Percentiles rank a stretch among this genome's conserved stretches.
These are phyloP conservation scores for Alternaria triticimaculans DNA, from an alignment of 2,329 filamentous ascomycete species.

Conservation along the genomic window DNA sequence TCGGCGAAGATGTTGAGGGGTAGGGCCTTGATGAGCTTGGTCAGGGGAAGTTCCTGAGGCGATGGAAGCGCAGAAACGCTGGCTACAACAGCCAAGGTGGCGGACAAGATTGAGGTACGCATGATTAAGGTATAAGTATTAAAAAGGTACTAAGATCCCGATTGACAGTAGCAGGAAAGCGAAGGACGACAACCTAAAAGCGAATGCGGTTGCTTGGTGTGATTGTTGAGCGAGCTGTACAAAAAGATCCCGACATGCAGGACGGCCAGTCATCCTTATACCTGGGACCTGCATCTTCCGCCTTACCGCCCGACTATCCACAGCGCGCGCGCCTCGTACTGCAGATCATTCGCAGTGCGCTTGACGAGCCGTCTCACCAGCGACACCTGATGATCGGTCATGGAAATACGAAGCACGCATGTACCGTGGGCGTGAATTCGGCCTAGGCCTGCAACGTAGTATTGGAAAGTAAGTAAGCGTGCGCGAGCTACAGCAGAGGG, in stretches of 20 bases:
- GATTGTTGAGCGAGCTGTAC: slow-evolving; percentile 8
- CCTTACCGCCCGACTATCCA: background rate
- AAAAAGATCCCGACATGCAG: background rate
- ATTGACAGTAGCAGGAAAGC: slow-evolving; percentile 10
- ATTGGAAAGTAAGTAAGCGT: slow-evolving; percentile 20
- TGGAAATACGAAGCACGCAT: slow-evolving; percentile 24
- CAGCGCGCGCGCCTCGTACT: slow-evolving; percentile 3
- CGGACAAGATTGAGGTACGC: slow-evolving; percentile 22
- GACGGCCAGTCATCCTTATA: slow-evolving; percentile 18
- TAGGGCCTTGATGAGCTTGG: slow-evolving; percentile 11
- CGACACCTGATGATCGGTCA: slow-evolving; percentile 13
- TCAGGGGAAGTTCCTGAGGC: slow-evolving; percentile 9
- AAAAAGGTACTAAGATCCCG: background rate
- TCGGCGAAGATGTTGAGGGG: slow-evolving; percentile 13
- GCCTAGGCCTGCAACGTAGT: slow-evolving; percentile 24
- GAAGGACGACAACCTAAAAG: slow-evolving; percentile 11
- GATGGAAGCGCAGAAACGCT: slow-evolving; percentile 19
- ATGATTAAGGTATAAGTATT: slow-evolving; percentile 24
- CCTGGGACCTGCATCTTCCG: slow-evolving; percentile 9
- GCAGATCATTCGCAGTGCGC: slow-evolving; percentile 8
- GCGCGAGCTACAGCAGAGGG: slow-evolving; percentile 3
- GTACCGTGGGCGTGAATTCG: slow-evolving; percentile 10
- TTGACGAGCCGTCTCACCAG: slow-evolving; percentile 11
- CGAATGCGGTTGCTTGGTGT: slow-evolving; percentile 4
- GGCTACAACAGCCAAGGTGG: slow-evolving; percentile 20